These are phyloP conservation scores for Ophiostoma sp. DNA, from an alignment of 2,329 filamentous ascomycete genomes.

Conservation along the genomic window DNA sequence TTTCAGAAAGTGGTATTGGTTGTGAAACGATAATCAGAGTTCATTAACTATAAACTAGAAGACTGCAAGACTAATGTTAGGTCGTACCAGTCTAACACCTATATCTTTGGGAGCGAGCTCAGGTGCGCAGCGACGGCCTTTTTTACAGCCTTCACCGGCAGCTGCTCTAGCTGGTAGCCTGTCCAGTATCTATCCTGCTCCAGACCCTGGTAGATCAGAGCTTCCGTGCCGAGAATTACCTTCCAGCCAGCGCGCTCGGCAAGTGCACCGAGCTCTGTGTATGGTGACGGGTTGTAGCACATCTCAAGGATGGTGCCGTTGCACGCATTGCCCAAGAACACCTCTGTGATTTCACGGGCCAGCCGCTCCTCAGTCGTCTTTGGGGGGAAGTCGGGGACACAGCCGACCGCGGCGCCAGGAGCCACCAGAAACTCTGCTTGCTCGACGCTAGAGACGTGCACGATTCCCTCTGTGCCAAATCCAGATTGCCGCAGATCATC, in stretches of 20 bases:
- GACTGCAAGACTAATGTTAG: not conserved
- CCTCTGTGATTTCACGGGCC: slow-evolving; percentile 52
- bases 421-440: slow-evolving; percentile 54
- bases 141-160: slow-evolving; percentile 58
- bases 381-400: slow-evolving; percentile 72
- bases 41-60: not conserved
- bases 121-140: slow-evolving; percentile 44
- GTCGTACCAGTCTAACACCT: not conserved
- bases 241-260: slow-evolving; percentile 61
- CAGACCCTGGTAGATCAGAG: slow-evolving; percentile 70
- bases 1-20: not conserved
- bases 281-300: slow-evolving; percentile 73
- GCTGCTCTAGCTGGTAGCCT: slow-evolving; percentile 51
- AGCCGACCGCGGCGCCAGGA: slow-evolving; percentile 65
- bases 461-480: slow-evolving; percentile 51
- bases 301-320: slow-evolving; percentile 72
- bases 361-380: slow-evolving; percentile 56
- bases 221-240: slow-evolving; percentile 70
- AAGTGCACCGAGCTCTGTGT: slow-evolving; percentile 60
- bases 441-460: slow-evolving; percentile 56
- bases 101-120: slow-evolving; percentile 28
- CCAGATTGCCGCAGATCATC: slow-evolving; percentile 55
- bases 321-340: slow-evolving; percentile 36
- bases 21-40: not conserved
- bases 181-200: slow-evolving; percentile 66